Conservation (phyloP, 2,329 filamentous ascomycete genomes). For the Shiraia bambusicola region DNA sequence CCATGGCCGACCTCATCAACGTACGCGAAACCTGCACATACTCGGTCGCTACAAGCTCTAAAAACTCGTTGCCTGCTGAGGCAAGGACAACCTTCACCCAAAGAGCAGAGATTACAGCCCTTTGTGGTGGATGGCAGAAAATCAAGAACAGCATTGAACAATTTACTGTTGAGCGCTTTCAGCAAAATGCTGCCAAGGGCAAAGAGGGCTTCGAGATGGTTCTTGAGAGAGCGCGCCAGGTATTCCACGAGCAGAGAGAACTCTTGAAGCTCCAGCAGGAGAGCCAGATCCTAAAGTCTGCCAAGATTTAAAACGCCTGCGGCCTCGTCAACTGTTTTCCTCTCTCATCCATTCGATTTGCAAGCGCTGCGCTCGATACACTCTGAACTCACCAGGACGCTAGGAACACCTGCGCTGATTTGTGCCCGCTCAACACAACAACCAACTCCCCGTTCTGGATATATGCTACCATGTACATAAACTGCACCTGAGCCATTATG, state of each 20-base stretch:
- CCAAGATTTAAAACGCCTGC: slow-evolving; percentile 28
- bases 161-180: slow-evolving; percentile 81
- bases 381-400: too few relatives aligned
- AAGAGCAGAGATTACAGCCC: slow-evolving; percentile 86
- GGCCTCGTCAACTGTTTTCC: not conserved
- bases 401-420: too few relatives aligned
- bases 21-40: slow-evolving; percentile 94
- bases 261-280: slow-evolving; percentile 51
- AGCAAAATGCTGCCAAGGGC: slow-evolving; percentile 87
- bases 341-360: too few relatives aligned
- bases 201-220: slow-evolving; percentile 95
- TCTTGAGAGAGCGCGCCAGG: slow-evolving; percentile 85
- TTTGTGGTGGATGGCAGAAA: slow-evolving; percentile 96
- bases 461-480: too few relatives aligned
- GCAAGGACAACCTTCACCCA: slow-evolving; percentile 77
- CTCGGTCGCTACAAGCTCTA: slow-evolving; percentile 57
- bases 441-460: too few relatives aligned
- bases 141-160: slow-evolving; percentile 97
- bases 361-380: too few relatives aligned
- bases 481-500: too few relatives aligned
- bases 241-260: slow-evolving; percentile 86
- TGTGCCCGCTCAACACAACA: too few relatives aligned
- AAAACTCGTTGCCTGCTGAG: slow-evolving; percentile 38
- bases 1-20: slow-evolving; percentile 84
- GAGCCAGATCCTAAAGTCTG: slow-evolving; percentile 34